A percentile compares a stretch with the other conserved stretches of the same genome.
Evolutionary conservation across 169 alveolate genomes (phyloP).

Genomic region (Eimeria zaria): DNA sequence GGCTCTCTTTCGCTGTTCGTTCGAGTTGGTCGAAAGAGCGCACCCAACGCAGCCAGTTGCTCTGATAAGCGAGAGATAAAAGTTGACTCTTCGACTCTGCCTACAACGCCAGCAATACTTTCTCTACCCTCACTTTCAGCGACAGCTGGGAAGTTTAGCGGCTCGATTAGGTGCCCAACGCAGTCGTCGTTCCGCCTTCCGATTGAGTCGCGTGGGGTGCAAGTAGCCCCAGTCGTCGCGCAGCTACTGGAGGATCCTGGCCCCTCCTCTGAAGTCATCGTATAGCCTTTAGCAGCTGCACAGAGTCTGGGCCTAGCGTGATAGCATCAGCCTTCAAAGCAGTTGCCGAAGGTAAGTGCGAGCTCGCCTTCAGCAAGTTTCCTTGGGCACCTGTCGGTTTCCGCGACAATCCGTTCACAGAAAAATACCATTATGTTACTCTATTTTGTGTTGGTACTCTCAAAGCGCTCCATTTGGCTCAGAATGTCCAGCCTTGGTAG

Average conservation of each 20-base stretch:
- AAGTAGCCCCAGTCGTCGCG: neutral
- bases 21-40: conserved; percentile 6
- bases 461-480: neutral
- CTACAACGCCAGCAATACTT: neutral
- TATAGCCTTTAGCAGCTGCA: neutral
- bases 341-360: neutral
- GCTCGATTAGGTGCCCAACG: conserved; percentile 42
- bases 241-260: neutral
- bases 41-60: conserved; percentile 24
- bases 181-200: neutral
- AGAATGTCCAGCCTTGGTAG: neutral
- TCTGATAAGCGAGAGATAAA: conserved; percentile 30
- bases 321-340: neutral
- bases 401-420: neutral
- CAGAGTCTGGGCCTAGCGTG: neutral
- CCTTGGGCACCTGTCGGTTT: neutral
- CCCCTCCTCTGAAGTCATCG: neutral
- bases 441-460: neutral
- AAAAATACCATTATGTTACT: neutral
- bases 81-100: neutral
- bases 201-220: neutral
- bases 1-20: neutral
- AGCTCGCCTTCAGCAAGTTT: neutral
- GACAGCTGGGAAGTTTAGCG: neutral
- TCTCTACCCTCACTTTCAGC: neutral